Base-by-base conservation (phyloP, 2,329 filamentous ascomycete genomes). In the Pestalotiopsis sp. region DNA sequence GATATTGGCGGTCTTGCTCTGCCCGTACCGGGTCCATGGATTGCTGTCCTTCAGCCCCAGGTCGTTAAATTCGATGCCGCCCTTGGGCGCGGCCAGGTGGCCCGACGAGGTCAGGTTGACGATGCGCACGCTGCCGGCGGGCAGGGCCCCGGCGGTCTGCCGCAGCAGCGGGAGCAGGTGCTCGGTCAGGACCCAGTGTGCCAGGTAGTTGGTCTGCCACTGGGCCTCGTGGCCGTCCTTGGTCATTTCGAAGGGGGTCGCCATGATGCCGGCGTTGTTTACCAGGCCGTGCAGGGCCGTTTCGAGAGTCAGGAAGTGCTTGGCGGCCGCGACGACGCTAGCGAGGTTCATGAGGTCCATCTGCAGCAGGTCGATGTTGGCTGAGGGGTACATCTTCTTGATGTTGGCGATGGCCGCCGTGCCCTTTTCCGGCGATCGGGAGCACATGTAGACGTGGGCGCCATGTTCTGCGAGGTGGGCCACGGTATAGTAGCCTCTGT, bases 1-100 rank as follows among this genome's bases (percentile, higher is more conserved):
- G 24, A 84, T 75, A 66, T 84, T 84, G 65, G 79, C 81, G 7
- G 83, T 79, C 73, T 84, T 84, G 72, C 75, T 78, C 72, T 83
- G 81, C n/a, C 80, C 81, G 72, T 84, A 84, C 17, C 80, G 77
- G 61, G 59, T 1, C 73, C 71, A 72, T 3, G 69, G 56, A 38
- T 71, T 64, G 24, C 68, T 44, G 0, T 72, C 68, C 58, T 68
- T 67, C 61, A 75, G 72, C 57, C 71, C 68, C 7, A 24, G 55
- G 67, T 75, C 71, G 1, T 66, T 11, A 44, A 74, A 73, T n/a
- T 71, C 64, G 66, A 77, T 73, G 20, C 75, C 75, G 59, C 65
- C 72, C 62, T 70, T 73, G 39, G 75, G 75, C 9, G 73, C 72
- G 55, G 13, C 24, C 30, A 72, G 26, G 71, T 76, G 75, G 40